Base-by-base conservation (phyloP, 2,329 filamentous ascomycete species). In the Purpureocillium takamizusanense region DNA sequence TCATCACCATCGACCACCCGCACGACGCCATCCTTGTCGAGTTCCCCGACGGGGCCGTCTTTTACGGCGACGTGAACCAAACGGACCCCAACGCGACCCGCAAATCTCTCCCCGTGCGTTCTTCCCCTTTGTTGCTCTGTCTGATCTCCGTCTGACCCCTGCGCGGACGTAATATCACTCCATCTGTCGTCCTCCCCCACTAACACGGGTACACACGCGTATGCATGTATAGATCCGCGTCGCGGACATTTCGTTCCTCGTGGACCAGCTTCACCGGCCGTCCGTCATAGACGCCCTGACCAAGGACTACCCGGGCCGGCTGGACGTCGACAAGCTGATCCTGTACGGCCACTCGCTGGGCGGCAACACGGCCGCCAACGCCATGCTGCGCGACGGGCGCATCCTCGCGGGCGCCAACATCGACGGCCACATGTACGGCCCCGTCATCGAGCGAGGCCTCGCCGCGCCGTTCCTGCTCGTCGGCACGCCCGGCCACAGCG, bases 1-100 rank as follows among this genome's bases (percentile, higher is more conserved):
- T 72, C 12, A 52, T 69, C 11, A 54, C 66, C 0, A 51, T 72
- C 27, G 69, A 72, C 43, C 67, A 72, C 37, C 59, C 68, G 0
- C 58, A 66, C 40, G 67, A 70, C 35, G 51, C 60, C 1, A 42
- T 50, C 7, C 51, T 65, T 18, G 57, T 71, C 13, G 59, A 67
- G 37, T 69, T 63, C 32, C 61, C 63, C 2, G 54, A 68, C 31
- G 64, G 56, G 3, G 53, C 52, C 7, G 40, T 53, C 7, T 28
- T 50, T 9, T 35, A 35, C 32, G 40, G 43, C 18, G 37, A 43
- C 8, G 49, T 55, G 7, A 49, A 53, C 44, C 2, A 21, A 12
- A 13, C 14, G n/a, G 17, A 33, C 6, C 12, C n/a, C 28, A 12
- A 14, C 18, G 2, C 17, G 2, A 10, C 33, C 10, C 40, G 17